Base-by-base conservation (phyloP, 495 filamentous ascomycete genomes). In the Hypoxylon perforatum region DNA sequence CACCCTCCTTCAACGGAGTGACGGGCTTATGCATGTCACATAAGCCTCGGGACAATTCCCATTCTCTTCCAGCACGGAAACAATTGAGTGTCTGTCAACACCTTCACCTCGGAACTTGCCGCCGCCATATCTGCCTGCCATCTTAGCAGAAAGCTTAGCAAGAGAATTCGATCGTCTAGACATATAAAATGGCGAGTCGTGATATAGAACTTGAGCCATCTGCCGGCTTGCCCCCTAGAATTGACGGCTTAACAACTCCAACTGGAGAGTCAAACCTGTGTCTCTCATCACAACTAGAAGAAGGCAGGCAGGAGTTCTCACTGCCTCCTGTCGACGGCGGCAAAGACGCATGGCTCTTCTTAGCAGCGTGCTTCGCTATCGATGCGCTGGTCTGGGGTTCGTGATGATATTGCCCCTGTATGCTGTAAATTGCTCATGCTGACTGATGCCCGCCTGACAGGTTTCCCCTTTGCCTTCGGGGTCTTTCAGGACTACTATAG, bases 311-410 rank as follows among this genome's bases (percentile, higher is more conserved):
- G 22, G 72, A 73, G 30, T 76, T 76, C 57, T 80, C 77, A 10
- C 73, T 88, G 19, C 84, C 84, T 5, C 81, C 79, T 10, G 78
- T 70, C 18, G 87, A 89, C 69, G 75, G 83, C 7, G 87, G 85
- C 2, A 82, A 80, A 54, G 73, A 82, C 44, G 87, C 87, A 9
- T 90, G 85, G 82, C 76, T 87, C 0, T 85, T 85, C 63, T 75
- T 90, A 9, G 70, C 79, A 2, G 82, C 81, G 8, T 80, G 82
- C 52, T 88, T 88, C 66, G 69, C 81, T 19, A 75, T 88, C 8
- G 86, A 89, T 60, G 83, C 78, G 17, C 65, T 88, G 5, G 77
- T 86, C 42, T 89, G 86, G 86, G 86, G 85, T 85, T 71, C 63
- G 73, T 70, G 38, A 17, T 2, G 39, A 39, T 41, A 15, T 2